Percentiles rank a stretch among this genome's conserved stretches.
Evolutionary conservation across 805 yeast species (phyloP).

Genomic region (Trichomonascus vanleenenianus): DNA sequence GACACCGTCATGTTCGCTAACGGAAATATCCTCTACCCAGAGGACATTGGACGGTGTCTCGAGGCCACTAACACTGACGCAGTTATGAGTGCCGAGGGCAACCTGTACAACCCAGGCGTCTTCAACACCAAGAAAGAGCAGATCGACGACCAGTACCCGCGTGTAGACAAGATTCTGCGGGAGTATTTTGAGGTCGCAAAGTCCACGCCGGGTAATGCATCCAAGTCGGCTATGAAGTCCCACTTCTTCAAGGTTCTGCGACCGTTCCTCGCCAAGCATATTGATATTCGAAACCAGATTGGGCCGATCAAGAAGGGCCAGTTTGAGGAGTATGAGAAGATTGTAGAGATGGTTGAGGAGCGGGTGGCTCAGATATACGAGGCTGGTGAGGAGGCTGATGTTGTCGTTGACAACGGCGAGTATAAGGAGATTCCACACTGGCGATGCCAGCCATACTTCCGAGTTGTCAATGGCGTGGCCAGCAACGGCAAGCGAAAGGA

Average conservation of each 20-base stretch:
- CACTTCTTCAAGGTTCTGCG: slow-evolving; percentile 83
- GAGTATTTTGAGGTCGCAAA: slow-evolving; percentile 85
- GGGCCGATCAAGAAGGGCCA: slow-evolving; percentile 45
- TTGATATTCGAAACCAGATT: slow-evolving; percentile 67
- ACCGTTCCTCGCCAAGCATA: slow-evolving; percentile 69
- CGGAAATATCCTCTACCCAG: slow-evolving; percentile 89
- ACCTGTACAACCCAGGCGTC: slow-evolving; percentile 86
- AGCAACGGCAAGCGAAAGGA: slow-evolving; percentile 24
- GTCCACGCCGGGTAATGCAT: slow-evolving; percentile 55
- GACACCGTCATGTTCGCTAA: slow-evolving; percentile 89
- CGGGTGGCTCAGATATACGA: slow-evolving; percentile 51
- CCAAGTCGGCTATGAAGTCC: slow-evolving; percentile 78
- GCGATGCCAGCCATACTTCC: slow-evolving; percentile 94
- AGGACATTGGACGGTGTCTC: slow-evolving; percentile 67
- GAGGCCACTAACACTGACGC: slow-evolving; percentile 68
- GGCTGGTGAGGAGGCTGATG: slow-evolving; percentile 50
- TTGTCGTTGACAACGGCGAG: slow-evolving; percentile 54
- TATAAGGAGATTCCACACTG: slow-evolving; percentile 84
- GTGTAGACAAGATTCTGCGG: slow-evolving; percentile 75
- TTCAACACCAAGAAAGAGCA: slow-evolving; percentile 42
- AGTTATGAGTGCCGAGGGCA: slow-evolving; percentile 97
- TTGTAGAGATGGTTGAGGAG: slow-evolving; percentile 60
- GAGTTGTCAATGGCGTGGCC: slow-evolving; percentile 73
- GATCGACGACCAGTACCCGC: slow-evolving; percentile 62
- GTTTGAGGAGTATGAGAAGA: slow-evolving; percentile 43